A percentile compares a stretch with the other conserved stretches of the same genome.
Evolutionary conservation across 2,329 filamentous ascomycete genomes (phyloP).

Genomic region (Aureobasidium zeae): DNA sequence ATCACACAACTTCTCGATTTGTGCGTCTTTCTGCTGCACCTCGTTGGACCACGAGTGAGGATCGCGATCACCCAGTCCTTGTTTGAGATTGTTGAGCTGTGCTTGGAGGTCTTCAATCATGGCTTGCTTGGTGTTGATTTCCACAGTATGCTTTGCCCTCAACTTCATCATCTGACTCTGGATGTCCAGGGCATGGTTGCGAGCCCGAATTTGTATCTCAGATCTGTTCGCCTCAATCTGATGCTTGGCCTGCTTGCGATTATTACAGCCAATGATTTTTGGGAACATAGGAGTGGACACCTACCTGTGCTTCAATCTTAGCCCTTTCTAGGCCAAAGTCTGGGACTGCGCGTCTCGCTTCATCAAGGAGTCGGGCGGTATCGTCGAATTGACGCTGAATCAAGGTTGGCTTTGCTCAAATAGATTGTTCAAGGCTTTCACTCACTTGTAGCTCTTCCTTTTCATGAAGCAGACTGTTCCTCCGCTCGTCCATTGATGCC

Average conservation of each 20-base stretch:
- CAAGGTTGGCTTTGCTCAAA: background rate
- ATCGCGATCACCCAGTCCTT: background rate
- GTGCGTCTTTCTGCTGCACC: background rate
- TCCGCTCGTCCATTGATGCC: conserved; percentile 4
- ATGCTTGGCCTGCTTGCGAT: background rate
- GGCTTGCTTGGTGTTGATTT: background rate
- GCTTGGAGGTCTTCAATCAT: background rate
- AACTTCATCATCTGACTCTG: background rate
- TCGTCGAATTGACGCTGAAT: background rate
- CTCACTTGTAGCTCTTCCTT: conserved; percentile 10
- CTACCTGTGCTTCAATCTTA: conserved; percentile 1
- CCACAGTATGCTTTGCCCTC: background rate
- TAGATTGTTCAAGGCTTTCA: background rate
- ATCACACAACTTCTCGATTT: background rate
- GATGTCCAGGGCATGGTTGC: background rate
- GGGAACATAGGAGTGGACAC: background rate
- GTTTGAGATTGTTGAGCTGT: background rate
- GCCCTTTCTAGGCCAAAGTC: conserved; percentile 6
- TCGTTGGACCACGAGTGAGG: background rate
- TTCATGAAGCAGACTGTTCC: background rate
- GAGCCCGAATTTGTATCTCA: background rate
- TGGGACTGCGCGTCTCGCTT: background rate
- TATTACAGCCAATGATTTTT: background rate
- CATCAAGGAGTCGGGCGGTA: background rate
- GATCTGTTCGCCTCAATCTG: background rate